Conservation (phyloP, 495 filamentous ascomycete genomes). For the Aspergillus nanangensis region DNA sequence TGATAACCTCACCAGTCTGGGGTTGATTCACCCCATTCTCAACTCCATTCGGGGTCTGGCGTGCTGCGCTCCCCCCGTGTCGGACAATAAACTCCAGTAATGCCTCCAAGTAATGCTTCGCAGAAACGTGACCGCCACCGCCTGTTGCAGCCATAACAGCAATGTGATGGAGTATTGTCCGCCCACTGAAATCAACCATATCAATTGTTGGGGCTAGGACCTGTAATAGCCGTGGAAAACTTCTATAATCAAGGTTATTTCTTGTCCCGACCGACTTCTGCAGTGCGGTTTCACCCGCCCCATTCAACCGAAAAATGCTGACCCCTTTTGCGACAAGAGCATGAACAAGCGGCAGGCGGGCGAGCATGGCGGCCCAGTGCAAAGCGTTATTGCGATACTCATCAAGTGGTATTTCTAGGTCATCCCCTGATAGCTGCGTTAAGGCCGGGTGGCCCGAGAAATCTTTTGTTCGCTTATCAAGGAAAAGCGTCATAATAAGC, state of each 20-base stretch:
- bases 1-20: slow-evolving; percentile 56
- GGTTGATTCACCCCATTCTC: slow-evolving; percentile 25
- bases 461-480: slow-evolving; percentile 62
- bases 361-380: slow-evolving; percentile 95
- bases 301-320: slow-evolving; percentile 81
- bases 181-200: slow-evolving; percentile 77
- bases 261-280: slow-evolving; percentile 84
- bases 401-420: slow-evolving; percentile 89
- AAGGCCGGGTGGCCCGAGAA: slow-evolving; percentile 63
- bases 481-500: slow-evolving; percentile 81
- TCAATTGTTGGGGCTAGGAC: slow-evolving; percentile 88
- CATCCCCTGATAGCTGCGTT: slow-evolving; percentile 66
- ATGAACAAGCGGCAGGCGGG: slow-evolving; percentile 73
- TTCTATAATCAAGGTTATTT: slow-evolving; percentile 82
- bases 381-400: slow-evolving; percentile 80
- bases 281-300: slow-evolving; percentile 82
- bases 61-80: slow-evolving; percentile 63
- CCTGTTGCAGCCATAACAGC: slow-evolving; percentile 91
- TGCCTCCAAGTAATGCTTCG: slow-evolving; percentile 89
- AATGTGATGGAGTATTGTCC: slow-evolving; percentile 94
- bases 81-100: slow-evolving; percentile 90
- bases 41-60: slow-evolving; percentile 41
- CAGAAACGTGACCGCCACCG: slow-evolving; percentile 70
- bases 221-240: slow-evolving; percentile 80
- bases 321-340: slow-evolving; percentile 79